These are phyloP conservation scores for Linum usitatissimum DNA, from an alignment of 345 rosid genomes.

Conservation along the genomic window DNA sequence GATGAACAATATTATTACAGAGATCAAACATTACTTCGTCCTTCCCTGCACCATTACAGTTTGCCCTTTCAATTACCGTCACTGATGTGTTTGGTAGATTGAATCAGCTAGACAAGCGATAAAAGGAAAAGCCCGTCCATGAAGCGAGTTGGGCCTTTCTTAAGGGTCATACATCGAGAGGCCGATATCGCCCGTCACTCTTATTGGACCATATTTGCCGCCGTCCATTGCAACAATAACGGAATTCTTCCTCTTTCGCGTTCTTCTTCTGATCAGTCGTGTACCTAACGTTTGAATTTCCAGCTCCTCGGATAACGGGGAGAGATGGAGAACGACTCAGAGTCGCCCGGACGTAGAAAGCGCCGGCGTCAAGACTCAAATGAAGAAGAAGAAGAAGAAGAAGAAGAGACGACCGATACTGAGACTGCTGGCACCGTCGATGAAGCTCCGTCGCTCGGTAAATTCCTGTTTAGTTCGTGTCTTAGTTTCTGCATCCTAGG, in stretches of 20 bases:
- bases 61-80: no score
- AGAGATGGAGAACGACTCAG: constrained; percentile 3
- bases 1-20: no score
- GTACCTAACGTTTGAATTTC: not conserved
- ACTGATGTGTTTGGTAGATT: no score
- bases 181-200: no score
- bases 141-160: not conserved
- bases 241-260: no score
- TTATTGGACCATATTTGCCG: no score
- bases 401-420: constrained; percentile 14
- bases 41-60: no score
- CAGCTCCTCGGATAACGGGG: not conserved
- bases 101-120: not conserved
- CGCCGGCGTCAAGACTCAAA: constrained; percentile 29
- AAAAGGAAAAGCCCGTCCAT: no score
- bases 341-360: constrained; percentile 18
- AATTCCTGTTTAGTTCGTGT: not conserved
- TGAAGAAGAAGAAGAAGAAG: not conserved
- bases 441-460: constrained; percentile 27
- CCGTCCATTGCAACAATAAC: no score
- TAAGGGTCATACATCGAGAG: no score
- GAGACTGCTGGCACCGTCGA: constrained; percentile 19
- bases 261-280: no score
- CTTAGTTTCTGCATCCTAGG: not conserved
- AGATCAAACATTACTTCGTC: no score